Evolutionary conservation across 2,329 filamentous ascomycete genomes (phyloP), one percentile per base, ranked within the genome.

Genomic region (Penicillium brasilianum): DNA sequence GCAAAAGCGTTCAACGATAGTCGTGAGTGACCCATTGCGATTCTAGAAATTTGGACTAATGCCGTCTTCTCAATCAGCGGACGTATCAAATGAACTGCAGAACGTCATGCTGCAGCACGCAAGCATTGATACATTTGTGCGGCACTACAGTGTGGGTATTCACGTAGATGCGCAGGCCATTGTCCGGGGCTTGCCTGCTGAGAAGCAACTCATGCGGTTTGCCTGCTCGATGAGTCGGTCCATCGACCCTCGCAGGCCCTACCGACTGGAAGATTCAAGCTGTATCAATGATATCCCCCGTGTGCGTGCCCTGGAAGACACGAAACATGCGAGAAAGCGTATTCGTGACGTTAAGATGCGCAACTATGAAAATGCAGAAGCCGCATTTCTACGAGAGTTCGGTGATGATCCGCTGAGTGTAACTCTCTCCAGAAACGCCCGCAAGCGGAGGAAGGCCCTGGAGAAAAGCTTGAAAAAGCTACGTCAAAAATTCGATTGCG

Each of bases 1-100:
- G 72, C 72, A 16, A 78, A 79, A 60, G 73, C 67, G 4, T 77
- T 80, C 50, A 78, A 79, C 60, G 59, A 75, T 48, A 78, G 74
- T 58, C 32, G 72, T 79, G 66, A 72, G 74, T 72, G 74, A 44
- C 61, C 72, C 37, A 46, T 36, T 50, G 10, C 14, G 48, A 49
- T 36, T 54, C 22, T 55, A 58, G 50, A 28, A 56, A 10, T 46
- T 48, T 44, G 58, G 44, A 41, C 63, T 61, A 62, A 62, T 55
- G 11, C 16, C 5, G 2, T 55, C 49, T 14, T 44, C 54, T 20
- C 54, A 49, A 58, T 58, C 51, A 71, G 69, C 57, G 30, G 66
- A 71, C 28, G 58, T 72, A 59, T 64, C 62, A 1, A 58, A 69
- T 59, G 54, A 59, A 37, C 46, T 72, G 4, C 64, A 71, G 56